These are phyloP conservation scores for Monosporascus sp. DNA, from an alignment of 2,329 filamentous ascomycete species.

Conservation along the genomic window DNA sequence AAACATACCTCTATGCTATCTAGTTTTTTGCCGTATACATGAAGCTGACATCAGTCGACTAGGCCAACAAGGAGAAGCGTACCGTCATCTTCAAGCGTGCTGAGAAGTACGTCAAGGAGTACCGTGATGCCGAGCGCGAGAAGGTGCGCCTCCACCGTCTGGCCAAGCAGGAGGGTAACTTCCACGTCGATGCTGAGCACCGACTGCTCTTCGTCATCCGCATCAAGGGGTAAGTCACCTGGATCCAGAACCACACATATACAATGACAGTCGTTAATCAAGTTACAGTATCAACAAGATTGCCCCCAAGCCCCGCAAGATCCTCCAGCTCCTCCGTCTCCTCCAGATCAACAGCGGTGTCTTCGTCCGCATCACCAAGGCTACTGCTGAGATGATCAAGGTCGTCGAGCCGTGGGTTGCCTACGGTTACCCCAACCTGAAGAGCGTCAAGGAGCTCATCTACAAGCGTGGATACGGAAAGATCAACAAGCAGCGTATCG, in stretches of 20 bases:
- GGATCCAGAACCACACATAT: neutral
- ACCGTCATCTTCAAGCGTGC: conserved; percentile 99
- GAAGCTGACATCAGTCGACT: conserved; percentile 31
- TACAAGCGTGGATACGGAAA: conserved; percentile 99
- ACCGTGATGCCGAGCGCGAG: conserved; percentile 97
- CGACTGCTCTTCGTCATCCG: conserved; percentile 97
- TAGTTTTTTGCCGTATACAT: conserved; percentile 6
- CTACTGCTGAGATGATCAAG: conserved; percentile 94
- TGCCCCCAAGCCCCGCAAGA: conserved; percentile 99
- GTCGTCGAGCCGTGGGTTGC: conserved; percentile 98
- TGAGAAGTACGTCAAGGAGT: conserved; percentile 99
- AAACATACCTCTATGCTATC: conserved; percentile 10
- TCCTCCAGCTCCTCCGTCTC: conserved; percentile 97
- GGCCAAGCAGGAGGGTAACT: conserved; percentile 86
- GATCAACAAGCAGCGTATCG: conserved; percentile 95
- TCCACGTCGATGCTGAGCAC: conserved; percentile 90
- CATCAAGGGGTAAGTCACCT: conserved; percentile 78
- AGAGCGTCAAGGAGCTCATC: conserved; percentile 97
- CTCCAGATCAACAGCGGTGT: conserved; percentile 99
- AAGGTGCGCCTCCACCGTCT: conserved; percentile 88
- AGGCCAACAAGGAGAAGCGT: conserved; percentile 99
- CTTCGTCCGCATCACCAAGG: conserved; percentile 97
- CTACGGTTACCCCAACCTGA: conserved; percentile 99
- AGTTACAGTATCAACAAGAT: conserved; percentile 98
- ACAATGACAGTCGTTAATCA: conserved; percentile 10